Evolutionary conservation across 345 rosid species (phyloP), one percentile per base, ranked within the genome.

Genomic region (Citrus maxima): DNA sequence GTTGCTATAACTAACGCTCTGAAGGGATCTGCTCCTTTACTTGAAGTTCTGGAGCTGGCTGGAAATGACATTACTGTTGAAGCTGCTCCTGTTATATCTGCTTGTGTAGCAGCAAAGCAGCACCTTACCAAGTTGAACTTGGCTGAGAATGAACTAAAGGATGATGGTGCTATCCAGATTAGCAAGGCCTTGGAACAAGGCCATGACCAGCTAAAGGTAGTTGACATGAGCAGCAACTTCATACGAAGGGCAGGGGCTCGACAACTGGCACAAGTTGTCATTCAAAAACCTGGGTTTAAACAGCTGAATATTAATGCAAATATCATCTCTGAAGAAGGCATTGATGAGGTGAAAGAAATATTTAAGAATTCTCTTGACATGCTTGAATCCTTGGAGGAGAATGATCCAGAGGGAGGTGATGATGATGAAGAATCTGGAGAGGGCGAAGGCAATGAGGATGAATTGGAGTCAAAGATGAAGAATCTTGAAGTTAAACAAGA

Each of bases 101-200:
- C 91, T n/a, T 95, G 96, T 84, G 74, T 94, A 40, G 88, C 82
- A 61, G 81, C 77, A 7, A 95, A 91, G 85, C 88, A 80, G 61
- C 75, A 81, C 51, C 90, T 95, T 27, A 85, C 78, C 78, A 91
- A 85, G 91, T 82, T 95, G 88, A 94, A 88, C 86, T 78, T 93
- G 92, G 84, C 91, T 72, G 98, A 95, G 86, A 95, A 95, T 79
- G 97, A 94, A 83, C 94, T 95, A 22, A 92, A 87, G 86, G 99
- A 95, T 49, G 92, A 88, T 78, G 98, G 99, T 61, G 80, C 90
- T 54, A 82, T 92, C 73, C 84, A 79, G 80, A 88, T 95, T 42
- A 86, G 86, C 66, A 91, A 88, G 86, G 93, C 86, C 69, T 69
- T 95, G 77, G 94, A 86, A 83, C 90, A 87, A 73, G 90, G 83